Conservation (phyloP, 2,329 filamentous ascomycete species). For the Raffaelea arxii region DNA sequence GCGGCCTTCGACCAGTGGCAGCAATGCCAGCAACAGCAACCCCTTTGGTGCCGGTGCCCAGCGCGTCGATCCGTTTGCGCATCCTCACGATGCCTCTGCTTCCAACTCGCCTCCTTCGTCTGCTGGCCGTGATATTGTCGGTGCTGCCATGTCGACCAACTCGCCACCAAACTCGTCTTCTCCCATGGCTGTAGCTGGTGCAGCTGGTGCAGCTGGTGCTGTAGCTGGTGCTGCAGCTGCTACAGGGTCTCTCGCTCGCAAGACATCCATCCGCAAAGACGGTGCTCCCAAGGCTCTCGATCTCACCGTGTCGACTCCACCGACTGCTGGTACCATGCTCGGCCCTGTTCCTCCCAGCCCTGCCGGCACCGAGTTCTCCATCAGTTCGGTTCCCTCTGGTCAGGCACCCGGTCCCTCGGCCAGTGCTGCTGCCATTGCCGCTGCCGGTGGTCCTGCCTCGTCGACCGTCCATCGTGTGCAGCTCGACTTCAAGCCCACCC, state of each 20-base stretch:
- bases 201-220: slow-evolving; percentile 11
- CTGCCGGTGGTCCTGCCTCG: slow-evolving; percentile 48
- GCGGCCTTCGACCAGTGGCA: slow-evolving; percentile 34
- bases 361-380: slow-evolving; percentile 52
- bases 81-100: slow-evolving; percentile 26
- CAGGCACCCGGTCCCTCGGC: slow-evolving; percentile 33
- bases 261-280: slow-evolving; percentile 46
- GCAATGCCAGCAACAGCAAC: slow-evolving; percentile 59
- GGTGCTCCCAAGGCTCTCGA: slow-evolving; percentile 41
- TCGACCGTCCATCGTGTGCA: slow-evolving; percentile 81
- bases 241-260: slow-evolving; percentile 35
- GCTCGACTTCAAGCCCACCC: slow-evolving; percentile 84
- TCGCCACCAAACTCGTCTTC: slow-evolving; percentile 16
- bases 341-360: slow-evolving; percentile 44
- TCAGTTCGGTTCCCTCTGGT: slow-evolving; percentile 42
- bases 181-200: slow-evolving; percentile 7
- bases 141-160: background rate
- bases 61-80: slow-evolving; percentile 25
- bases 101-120: slow-evolving; percentile 16
- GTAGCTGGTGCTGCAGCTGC: slow-evolving; percentile 27
- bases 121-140: background rate
- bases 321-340: slow-evolving; percentile 17
- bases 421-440: slow-evolving; percentile 50
- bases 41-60: slow-evolving; percentile 61
- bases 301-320: slow-evolving; percentile 37